Base-by-base conservation (phyloP, 306 rosid species). In the Rubus parviflorus region DNA sequence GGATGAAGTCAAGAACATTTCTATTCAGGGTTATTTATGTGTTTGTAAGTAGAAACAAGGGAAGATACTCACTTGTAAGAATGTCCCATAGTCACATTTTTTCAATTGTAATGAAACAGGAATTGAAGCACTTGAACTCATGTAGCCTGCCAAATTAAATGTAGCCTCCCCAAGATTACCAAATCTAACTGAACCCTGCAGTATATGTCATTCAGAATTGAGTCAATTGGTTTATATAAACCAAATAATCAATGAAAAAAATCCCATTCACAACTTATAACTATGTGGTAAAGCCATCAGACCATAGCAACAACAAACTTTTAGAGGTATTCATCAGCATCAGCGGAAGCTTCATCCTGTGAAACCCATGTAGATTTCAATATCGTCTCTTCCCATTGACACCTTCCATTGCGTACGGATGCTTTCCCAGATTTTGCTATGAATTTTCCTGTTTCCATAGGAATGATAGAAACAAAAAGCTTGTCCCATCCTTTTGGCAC, bases 401-500 rank as follows among this genome's bases (percentile, higher is more conserved):
- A 89, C 64, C 75, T 81, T 65, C 94, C 94, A 84, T 86, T 81
- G 11, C 80, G 85, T 53, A 86, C 91, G 1, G 51, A 52, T 35
- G 81, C 85, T 81, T 87, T 87, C 75, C 69, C 75, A 6, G 91
- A 82, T 48, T 86, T 89, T 1, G 79, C 83, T 62, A 79, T 20
- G 17, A 88, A 75, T 56, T 86, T 89, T 60, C 90, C 94, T 70
- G 69, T 87, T 79, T 84, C 85, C 25, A 75, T 51, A 2, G 90
- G 86, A 56, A 79, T 75, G 63, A 84, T 73, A 70, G 91, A 87
- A 70, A 89, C 83, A 79, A 84, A 83, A 71, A 89, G 79, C 83
- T 87, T 89, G 78, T 89, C 91, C 91, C 91, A 89, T 42, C 94
- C 94, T 80, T 86, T 86, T 46, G 94, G 90, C 38, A 89, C 90